phyloP scores from a whole-genome alignment of 2,329 filamentous ascomycete species.

The Septoria linicola region DNA sequence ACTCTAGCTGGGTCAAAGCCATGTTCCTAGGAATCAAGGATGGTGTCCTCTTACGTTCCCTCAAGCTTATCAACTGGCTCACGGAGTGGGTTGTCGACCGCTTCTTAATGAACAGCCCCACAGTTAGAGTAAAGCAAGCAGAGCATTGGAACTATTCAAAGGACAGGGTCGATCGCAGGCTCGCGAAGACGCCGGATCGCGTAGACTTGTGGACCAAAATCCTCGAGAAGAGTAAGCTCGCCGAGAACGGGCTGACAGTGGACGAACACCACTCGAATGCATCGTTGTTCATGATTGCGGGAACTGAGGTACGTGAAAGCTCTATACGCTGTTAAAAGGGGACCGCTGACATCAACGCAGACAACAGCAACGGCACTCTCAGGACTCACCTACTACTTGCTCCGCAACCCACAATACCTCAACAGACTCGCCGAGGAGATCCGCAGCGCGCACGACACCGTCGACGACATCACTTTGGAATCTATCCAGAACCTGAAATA shows the following conservation, averaged over 20 bases:
- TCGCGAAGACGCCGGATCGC: constrained; percentile 24
- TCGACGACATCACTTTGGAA: constrained; percentile 39
- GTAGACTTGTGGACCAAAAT: constrained; percentile 33
- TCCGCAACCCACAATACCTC: constrained; percentile 35
- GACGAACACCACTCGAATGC: constrained; percentile 39
- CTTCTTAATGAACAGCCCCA: constrained; percentile 20
- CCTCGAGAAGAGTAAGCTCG: constrained; percentile 17
- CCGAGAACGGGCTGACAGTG: constrained; percentile 16
- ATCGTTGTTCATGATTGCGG: constrained; percentile 39
- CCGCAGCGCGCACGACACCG: constrained; percentile 34
- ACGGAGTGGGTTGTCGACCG: constrained; percentile 13
- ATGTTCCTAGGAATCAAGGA: constrained; percentile 28
- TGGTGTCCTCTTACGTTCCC: constrained; percentile 12
- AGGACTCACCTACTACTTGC: constrained; percentile 36
- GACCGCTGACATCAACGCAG: constrained; percentile 15
- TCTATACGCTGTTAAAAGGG: background rate
- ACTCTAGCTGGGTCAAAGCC: constrained; percentile 25
- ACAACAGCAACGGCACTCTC: constrained; percentile 40
- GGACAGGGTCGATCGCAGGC: constrained; percentile 31
- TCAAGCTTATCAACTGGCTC: constrained; percentile 14
- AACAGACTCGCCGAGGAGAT: constrained; percentile 39
- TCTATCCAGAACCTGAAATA: constrained; percentile 38
- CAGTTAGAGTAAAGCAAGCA: constrained; percentile 15
- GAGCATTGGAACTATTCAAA: constrained; percentile 27
- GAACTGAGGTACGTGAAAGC: constrained; percentile 29